Conservation (phyloP, 2,329 filamentous ascomycete genomes). For the Cercospora berteroae region DNA sequence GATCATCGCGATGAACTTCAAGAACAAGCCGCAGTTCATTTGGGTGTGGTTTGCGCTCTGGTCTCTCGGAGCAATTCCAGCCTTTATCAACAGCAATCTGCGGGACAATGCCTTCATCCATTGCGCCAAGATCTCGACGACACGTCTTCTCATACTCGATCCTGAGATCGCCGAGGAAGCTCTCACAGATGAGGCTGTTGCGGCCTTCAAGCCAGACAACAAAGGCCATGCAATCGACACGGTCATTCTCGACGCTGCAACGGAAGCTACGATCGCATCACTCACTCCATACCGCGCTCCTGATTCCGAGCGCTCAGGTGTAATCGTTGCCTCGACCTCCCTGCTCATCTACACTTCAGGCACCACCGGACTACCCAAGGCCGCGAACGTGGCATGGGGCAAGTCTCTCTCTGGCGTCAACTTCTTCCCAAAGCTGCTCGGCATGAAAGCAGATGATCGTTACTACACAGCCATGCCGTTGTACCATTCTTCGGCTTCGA, state of each 20-base stretch:
- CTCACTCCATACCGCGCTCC: constrained; percentile 33
- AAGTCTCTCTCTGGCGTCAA: constrained; percentile 31
- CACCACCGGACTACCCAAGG: constrained; percentile 78
- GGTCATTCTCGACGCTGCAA: constrained; percentile 62
- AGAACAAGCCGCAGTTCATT: constrained; percentile 76
- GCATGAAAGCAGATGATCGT: constrained; percentile 69
- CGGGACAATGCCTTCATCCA: constrained; percentile 68
- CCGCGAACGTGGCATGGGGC: constrained; percentile 39
- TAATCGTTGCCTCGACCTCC: constrained; percentile 53
- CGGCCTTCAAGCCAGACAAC: constrained; percentile 46
- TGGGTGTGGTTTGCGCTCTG: constrained; percentile 76
- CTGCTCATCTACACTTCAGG: constrained; percentile 82
- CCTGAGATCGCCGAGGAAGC: constrained; percentile 52
- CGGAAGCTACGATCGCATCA: constrained; percentile 47
- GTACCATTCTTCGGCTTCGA: constrained; percentile 75
- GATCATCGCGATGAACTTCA: constrained; percentile 76
- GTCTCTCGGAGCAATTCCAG: constrained; percentile 78
- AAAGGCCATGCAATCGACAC: constrained; percentile 53
- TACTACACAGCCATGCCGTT: constrained; percentile 88
- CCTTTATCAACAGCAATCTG: constrained; percentile 87
- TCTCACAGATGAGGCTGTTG: constrained; percentile 54
- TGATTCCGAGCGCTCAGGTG: constrained; percentile 34
- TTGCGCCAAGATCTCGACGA: constrained; percentile 66
- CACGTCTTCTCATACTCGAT: constrained; percentile 69
- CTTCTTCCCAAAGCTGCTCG: constrained; percentile 46